phyloP scores from a whole-genome alignment of 129 eudicot genomes.

The Flaveria linearis region DNA sequence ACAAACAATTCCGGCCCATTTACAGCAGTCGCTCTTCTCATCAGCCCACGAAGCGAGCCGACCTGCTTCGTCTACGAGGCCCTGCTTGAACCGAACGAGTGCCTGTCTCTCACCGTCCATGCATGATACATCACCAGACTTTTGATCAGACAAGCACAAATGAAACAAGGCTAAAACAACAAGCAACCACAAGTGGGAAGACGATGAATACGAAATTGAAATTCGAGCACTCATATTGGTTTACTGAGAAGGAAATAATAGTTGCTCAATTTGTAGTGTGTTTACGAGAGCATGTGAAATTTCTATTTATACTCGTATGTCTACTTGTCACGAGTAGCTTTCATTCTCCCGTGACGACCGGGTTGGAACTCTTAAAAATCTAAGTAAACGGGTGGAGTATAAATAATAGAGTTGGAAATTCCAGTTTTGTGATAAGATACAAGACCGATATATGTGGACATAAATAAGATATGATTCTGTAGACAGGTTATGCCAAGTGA shows the following conservation, averaged over 20 bases:
- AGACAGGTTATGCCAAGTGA: too few species aligned
- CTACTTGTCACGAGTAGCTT: too few species aligned
- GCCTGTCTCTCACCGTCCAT: constrained; percentile 23
- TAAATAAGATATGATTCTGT: too few species aligned
- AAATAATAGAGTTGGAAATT: too few species aligned
- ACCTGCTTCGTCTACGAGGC: constrained; percentile 6
- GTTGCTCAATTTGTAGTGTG: constrained; percentile 22
- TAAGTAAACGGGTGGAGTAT: too few species aligned
- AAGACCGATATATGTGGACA: too few species aligned
- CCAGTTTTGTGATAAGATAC: too few species aligned
- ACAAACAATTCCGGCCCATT: constrained; percentile 35
- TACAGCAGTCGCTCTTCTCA: constrained; percentile 7
- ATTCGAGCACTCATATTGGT: not conserved
- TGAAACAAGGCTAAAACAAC: not conserved
- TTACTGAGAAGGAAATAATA: not conserved
- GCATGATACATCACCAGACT: constrained; percentile 15
- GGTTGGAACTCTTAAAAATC: too few species aligned
- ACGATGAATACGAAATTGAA: not conserved
- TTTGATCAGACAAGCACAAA: not conserved
- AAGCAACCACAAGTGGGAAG: constrained; percentile 2
- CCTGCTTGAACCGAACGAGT: constrained; percentile 7
- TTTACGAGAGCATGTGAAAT: not conserved
- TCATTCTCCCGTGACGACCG: too few species aligned
- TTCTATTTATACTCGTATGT: too few species aligned
- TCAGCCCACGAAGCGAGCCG: constrained; percentile 26